phyloP scores from a whole-genome alignment of 345 rosid genomes.

The Corchorus capsularis region DNA sequence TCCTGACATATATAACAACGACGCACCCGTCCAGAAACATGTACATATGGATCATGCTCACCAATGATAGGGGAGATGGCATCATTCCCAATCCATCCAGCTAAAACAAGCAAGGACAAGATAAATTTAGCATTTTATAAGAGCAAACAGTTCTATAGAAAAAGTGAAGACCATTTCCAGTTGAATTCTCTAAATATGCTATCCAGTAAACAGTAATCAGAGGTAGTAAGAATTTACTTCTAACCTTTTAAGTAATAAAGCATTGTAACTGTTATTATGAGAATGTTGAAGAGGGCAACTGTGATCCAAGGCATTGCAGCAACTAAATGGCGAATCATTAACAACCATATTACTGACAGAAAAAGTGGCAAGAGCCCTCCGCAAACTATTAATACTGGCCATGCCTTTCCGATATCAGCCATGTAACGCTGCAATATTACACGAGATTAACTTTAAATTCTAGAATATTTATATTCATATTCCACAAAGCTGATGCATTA shows the following conservation, averaged over 20 bases:
- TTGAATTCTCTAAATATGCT: background rate
- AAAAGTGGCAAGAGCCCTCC: conserved; percentile 91
- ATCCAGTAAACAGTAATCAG: background rate
- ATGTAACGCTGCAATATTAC: conserved; percentile 73
- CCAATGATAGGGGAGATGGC: conserved; percentile 91
- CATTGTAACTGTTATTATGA: conserved; percentile 78
- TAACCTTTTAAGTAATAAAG: conserved; percentile 86
- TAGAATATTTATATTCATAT: conserved; percentile 7
- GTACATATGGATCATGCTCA: conserved; percentile 80
- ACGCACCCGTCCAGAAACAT: conserved; percentile 77
- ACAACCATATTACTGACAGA: conserved; percentile 88
- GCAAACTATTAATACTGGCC: conserved; percentile 93
- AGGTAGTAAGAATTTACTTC: conserved; percentile 13
- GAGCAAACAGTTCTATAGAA: conserved; percentile 1
- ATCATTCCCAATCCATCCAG: conserved; percentile 97
- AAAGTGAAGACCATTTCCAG: background rate
- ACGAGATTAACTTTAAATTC: conserved; percentile 16
- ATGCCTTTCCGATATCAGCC: conserved; percentile 94
- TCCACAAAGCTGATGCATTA: background rate
- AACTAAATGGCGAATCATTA: conserved; percentile 90
- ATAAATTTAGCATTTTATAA: conserved; percentile 22
- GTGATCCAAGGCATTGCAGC: conserved; percentile 99
- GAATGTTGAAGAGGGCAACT: conserved; percentile 76
- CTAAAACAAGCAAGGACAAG: conserved; percentile 41
- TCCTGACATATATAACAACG: conserved; percentile 17